Evolutionary conservation across 352 stramenopile genomes (phyloP).

Genomic region (Globisporangium irregulare): DNA sequence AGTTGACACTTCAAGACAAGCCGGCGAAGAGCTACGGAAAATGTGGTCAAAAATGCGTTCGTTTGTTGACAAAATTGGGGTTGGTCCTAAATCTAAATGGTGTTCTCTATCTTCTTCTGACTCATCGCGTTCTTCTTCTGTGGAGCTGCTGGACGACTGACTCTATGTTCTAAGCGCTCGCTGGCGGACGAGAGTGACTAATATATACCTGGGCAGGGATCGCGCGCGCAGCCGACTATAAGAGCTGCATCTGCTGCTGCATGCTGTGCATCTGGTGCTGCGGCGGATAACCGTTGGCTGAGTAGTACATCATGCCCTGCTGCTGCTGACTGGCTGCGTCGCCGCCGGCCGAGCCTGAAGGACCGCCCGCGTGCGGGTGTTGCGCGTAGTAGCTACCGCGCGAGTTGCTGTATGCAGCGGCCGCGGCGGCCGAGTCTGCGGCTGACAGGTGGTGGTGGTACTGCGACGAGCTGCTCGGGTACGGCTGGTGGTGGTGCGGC

Average conservation of each 20-base stretch:
- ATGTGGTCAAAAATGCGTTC: slow-evolving; percentile 5
- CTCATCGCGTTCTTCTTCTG: background rate
- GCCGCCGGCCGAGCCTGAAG: slow-evolving; percentile 23
- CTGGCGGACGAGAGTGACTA: slow-evolving; percentile 1
- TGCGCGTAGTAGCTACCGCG: slow-evolving; percentile 55
- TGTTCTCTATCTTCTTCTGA: slow-evolving; percentile 8
- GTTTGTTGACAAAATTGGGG: slow-evolving; percentile 7
- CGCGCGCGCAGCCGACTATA: slow-evolving; percentile 30
- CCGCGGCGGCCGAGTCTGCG: slow-evolving; percentile 51
- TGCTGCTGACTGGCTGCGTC: slow-evolving; percentile 23
- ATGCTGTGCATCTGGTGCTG: slow-evolving; percentile 77
- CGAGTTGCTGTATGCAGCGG: slow-evolving; percentile 49
- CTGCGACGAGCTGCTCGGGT: slow-evolving; percentile 42
- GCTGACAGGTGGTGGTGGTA: slow-evolving; percentile 66
- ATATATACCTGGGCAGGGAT: slow-evolving; percentile 25
- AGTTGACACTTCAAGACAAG: background rate
- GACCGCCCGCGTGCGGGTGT: slow-evolving; percentile 29
- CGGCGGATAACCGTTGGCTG: slow-evolving; percentile 42
- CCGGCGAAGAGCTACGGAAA: background rate
- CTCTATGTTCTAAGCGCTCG: slow-evolving; percentile 14
- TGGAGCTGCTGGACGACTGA: background rate
- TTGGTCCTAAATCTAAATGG: background rate
- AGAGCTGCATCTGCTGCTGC: slow-evolving; percentile 71
- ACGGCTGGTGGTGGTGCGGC: slow-evolving; percentile 39
- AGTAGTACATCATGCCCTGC: slow-evolving; percentile 72